Conservation (phyloP, 768 basidiomycete genomes). For the Tulasnella sp. region DNA sequence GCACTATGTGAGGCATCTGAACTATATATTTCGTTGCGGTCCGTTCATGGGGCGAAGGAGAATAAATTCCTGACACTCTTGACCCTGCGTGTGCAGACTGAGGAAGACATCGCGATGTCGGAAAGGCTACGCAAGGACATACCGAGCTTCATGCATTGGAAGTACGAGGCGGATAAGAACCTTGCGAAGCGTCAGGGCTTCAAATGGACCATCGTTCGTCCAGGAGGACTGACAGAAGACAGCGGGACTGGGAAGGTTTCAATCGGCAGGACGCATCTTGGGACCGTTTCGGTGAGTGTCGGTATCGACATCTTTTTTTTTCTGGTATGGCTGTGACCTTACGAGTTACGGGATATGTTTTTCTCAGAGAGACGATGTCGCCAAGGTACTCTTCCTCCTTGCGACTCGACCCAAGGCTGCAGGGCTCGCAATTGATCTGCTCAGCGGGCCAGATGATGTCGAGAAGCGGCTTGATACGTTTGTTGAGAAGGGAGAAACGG, state of each 20-base stretch:
- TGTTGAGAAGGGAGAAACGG: conserved; percentile 39
- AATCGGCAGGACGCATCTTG: conserved; percentile 45
- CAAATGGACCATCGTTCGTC: conserved; percentile 56
- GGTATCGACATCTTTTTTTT: no score
- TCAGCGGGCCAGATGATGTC: conserved; percentile 40
- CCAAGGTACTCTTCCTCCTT: conserved; percentile 35
- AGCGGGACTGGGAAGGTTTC: conserved; percentile 40
- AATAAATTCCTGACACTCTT: no score
- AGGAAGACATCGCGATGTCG: conserved; percentile 35
- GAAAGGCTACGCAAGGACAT: conserved; percentile 37
- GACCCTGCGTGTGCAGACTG: conserved; percentile 26
- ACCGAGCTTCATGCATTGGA: conserved; percentile 32
- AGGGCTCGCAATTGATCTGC: conserved; percentile 49
- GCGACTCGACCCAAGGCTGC: conserved; percentile 42
- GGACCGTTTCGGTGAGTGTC: conserved; percentile 37
- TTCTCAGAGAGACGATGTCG: conserved; percentile 49
- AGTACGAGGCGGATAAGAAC: conserved; percentile 35
- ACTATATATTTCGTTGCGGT: no score
- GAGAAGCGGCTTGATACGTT: conserved; percentile 38
- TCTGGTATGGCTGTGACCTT: no score
- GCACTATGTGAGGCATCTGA: conserved; percentile 42
- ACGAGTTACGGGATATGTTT: no score
- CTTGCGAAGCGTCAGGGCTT: conserved; percentile 40
- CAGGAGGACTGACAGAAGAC: conserved; percentile 39
- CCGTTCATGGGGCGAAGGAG: background rate